Conservation (phyloP, 2,329 filamentous ascomycete genomes). For the Penicillium sp. region DNA sequence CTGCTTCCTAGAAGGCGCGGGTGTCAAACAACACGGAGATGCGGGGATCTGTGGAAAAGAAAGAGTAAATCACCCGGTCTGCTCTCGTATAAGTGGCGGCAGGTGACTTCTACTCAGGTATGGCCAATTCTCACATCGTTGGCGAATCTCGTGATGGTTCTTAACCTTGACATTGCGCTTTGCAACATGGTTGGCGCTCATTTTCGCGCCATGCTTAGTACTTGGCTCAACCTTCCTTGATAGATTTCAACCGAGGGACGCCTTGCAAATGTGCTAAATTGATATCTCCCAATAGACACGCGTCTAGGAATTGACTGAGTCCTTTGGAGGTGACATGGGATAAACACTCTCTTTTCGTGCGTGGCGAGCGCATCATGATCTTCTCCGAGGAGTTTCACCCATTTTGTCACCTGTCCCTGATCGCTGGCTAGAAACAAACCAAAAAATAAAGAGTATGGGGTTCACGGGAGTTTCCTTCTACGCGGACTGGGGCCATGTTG, state of each 20-base stretch:
- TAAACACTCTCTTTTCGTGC: slow-evolving; percentile 43
- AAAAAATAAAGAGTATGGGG: slow-evolving; percentile 77
- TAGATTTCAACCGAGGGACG: background rate
- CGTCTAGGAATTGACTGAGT: background rate
- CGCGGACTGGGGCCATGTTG: slow-evolving; percentile 36
- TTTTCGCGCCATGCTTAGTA: background rate
- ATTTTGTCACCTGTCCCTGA: slow-evolving; percentile 60
- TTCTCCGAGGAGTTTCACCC: slow-evolving; percentile 74
- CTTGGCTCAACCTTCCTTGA: background rate
- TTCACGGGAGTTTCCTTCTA: slow-evolving; percentile 76
- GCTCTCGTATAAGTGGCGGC: background rate
- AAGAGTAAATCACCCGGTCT: background rate
- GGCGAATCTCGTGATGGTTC: background rate
- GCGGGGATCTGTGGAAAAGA: background rate
- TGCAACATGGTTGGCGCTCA: background rate
- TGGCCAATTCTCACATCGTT: background rate
- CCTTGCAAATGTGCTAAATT: background rate
- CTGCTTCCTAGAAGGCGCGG: background rate
- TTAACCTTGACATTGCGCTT: background rate
- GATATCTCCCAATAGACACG: background rate
- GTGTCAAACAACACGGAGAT: background rate
- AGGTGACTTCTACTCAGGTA: too few species aligned
- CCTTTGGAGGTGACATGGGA: slow-evolving; percentile 14
- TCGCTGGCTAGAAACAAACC: slow-evolving; percentile 71
- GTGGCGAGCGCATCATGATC: slow-evolving; percentile 67